A percentile compares a stretch with the other conserved stretches of the same genome.
Evolutionary conservation across 2,329 filamentous ascomycete genomes (phyloP).

Genomic region (Chaetomium globosum): DNA sequence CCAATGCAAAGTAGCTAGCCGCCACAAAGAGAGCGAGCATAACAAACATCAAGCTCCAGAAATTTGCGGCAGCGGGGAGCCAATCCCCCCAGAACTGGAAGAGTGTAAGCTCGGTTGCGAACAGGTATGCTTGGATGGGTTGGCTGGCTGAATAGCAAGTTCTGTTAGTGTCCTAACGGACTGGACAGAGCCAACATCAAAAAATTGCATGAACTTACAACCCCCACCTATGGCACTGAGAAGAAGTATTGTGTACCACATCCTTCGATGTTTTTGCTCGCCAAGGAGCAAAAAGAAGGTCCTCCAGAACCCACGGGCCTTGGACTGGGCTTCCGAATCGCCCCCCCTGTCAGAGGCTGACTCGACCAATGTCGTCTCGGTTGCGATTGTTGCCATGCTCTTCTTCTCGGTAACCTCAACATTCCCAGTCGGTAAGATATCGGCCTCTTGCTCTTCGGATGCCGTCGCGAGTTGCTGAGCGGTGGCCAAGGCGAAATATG

Average conservation of each 20-base stretch:
- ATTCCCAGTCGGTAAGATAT: not conserved
- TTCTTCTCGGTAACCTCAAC: constrained; percentile 44
- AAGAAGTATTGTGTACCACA: constrained; percentile 52
- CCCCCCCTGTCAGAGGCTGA: not conserved
- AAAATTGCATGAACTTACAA: constrained; percentile 27
- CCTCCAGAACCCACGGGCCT: constrained; percentile 45
- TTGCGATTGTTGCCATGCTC: constrained; percentile 44
- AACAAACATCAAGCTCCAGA: constrained; percentile 68
- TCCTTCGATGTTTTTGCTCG: constrained; percentile 56
- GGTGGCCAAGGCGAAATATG: constrained; percentile 68
- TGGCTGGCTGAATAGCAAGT: constrained; percentile 36
- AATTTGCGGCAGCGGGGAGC: constrained; percentile 50
- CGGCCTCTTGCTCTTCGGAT: constrained; percentile 42
- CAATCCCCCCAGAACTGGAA: constrained; percentile 47
- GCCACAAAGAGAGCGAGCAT: constrained; percentile 58
- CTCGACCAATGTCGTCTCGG: constrained; percentile 46
- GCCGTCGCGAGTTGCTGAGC: constrained; percentile 60
- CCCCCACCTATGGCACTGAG: constrained; percentile 45
- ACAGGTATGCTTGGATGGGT: constrained; percentile 56
- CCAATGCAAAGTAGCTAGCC: constrained; percentile 57
- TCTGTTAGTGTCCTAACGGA: not conserved
- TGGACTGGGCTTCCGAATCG: constrained; percentile 37
- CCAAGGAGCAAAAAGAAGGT: constrained; percentile 59
- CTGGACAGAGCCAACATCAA: not conserved
- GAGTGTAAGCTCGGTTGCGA: constrained; percentile 56